Base-by-base conservation (phyloP, 163 green algal species). In the Prototheca stagnorum region DNA sequence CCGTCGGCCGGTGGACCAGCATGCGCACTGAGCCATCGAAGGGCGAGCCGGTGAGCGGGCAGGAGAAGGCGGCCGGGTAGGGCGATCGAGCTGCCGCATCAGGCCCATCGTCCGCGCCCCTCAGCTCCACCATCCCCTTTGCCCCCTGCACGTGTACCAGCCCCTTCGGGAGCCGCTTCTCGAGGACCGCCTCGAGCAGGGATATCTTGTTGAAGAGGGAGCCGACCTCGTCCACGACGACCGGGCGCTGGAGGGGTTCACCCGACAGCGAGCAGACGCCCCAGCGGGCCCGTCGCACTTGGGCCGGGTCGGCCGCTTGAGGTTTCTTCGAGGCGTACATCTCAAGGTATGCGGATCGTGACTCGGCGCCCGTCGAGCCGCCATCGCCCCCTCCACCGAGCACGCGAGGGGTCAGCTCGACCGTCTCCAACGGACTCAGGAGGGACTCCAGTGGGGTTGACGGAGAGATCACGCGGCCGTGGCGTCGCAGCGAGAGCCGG, bases 151-250 rank as follows among this genome's bases (percentile, higher is more conserved):
- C 85, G 66, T 92, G 74, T 1, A 53, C 36, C 39, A 86, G 53
- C 2, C 44, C 36, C 12, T 43, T 37, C 15, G 88, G 86, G 49
- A 96, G 50, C 2, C 57, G 68, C 54, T 93, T 93, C 47, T 68
- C 47, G 5, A 93, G 57, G 43, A 96, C 62, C 3, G 68, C 78
- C 49, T 62, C 45, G 1, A 94, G 36, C 0, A 94, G 22, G 0
- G 77, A 73, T 27, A 92, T 84, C 65, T 97, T 97, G 74, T 96
- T 98, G 69, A 80, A 95, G n/a, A 98, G 49, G 24, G 54, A 77
- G 21, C 89, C 88, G 12, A 95, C 57, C 55, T 83, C 68, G 45
- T 98, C 89, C 12, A 72, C 63, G 1, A 90, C 76, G 47, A 74
- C 77, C 7, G 80, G 80, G 9, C 67, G 67, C 2, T 49, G 19